Evolutionary conservation across 306 rosid species (phyloP).

Genomic region (Gleditsia sinensis): DNA sequence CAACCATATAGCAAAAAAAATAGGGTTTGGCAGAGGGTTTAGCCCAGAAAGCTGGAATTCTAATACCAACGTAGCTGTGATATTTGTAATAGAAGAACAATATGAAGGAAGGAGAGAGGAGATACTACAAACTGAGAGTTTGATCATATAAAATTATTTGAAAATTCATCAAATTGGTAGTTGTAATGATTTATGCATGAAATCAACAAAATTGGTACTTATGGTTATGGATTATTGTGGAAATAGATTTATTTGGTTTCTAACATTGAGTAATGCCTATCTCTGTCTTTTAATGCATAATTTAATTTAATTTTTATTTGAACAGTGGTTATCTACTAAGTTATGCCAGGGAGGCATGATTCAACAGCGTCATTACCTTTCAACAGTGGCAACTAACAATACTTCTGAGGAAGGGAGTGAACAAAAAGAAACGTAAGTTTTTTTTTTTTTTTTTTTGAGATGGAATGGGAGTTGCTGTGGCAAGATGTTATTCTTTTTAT

Average conservation of each 20-base stretch:
- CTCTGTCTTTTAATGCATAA: not conserved
- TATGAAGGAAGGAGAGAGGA: slow-evolving; percentile 2
- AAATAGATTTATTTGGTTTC: not conserved
- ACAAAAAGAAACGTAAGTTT: slow-evolving; percentile 43
- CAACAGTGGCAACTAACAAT: slow-evolving; percentile 38
- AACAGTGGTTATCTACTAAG: slow-evolving; percentile 16
- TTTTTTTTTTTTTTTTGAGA: slow-evolving; percentile 33
- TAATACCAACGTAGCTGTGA: slow-evolving; percentile 1
- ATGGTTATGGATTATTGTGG: not conserved
- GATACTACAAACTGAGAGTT: not conserved
- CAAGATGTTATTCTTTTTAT: not conserved
- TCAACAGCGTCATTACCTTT: slow-evolving; percentile 31
- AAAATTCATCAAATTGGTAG: slow-evolving; percentile 12
- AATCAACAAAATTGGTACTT: not conserved
- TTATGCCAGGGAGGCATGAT: slow-evolving; percentile 39
- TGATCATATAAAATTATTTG: slow-evolving; percentile 7
- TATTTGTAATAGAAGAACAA: not conserved
- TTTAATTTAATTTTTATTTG: not conserved
- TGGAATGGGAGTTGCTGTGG: not conserved
- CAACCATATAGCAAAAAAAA: not conserved
- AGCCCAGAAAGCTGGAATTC: not conserved
- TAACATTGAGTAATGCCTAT: slow-evolving; percentile 8
- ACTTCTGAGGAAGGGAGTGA: slow-evolving; percentile 38
- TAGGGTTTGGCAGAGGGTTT: not conserved
- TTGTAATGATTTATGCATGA: no score